Evolutionary conservation across 2,329 filamentous ascomycete genomes (phyloP), one percentile per base, ranked within the genome.

Genomic region (Gaeumannomyces sp.): DNA sequence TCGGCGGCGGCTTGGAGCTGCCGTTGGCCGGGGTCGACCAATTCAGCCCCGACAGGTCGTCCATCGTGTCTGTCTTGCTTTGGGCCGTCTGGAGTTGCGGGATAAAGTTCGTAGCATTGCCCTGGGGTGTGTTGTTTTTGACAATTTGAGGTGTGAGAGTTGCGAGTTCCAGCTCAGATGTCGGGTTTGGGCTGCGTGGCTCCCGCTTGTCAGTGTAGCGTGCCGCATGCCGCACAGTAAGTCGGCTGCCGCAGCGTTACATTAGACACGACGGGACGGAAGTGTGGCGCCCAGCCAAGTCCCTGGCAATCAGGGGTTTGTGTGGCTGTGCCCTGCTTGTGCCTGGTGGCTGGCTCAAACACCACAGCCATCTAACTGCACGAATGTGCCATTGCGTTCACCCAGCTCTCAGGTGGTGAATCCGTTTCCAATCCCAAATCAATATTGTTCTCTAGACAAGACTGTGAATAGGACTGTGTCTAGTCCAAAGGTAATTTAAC

Each of bases 31-130:
- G 53, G 61, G 78, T 71, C 62, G 83, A 83, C 85, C 85, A 89
- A 75, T 83, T 83, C 70, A 88, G 78, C 68, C 83, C 81, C 61
- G 83, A 81, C 61, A 88, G 81, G 75, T 89, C 85, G 70, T 88
- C 83, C 86, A 89, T 89, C 65, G 72, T 77, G 64, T 57, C 61
- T 29, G 31, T 63, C 61, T 57, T 56, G 50, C 19, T 63, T n/a
- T 25, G 45, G 45, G 45, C 45, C 45, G 45, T n/a, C 45, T 53
- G 45, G 19, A 11, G 45, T 53, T 3, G 19, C n/a, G 45, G 45
- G 45, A n/a, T 53, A 53, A 25, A 53, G 45, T n/a, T 53, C 22
- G 22, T 53, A 25, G 45, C 45, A 53, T 53, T 25, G 45, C 45
- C 38, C 22, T 53, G 45, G 45, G 45, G 19, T n/a, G 45, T 50